Percentiles rank a stretch among this genome's conserved stretches.
Evolutionary conservation across 257 asterid genomes (phyloP).

Genomic region (Cordia subcordata): DNA sequence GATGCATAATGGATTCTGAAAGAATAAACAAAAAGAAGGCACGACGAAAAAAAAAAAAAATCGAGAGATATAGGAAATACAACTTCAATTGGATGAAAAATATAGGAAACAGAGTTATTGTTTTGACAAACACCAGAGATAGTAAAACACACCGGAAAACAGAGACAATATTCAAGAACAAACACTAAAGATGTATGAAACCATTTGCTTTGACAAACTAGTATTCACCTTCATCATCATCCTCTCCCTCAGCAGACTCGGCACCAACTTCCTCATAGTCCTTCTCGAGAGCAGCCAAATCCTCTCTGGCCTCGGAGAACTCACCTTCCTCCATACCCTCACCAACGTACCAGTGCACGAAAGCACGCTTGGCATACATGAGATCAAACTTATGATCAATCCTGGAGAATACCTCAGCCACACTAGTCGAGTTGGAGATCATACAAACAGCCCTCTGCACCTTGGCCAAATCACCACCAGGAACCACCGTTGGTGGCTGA

Average conservation of each 20-base stretch:
- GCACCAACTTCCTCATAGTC: slow-evolving; percentile 22
- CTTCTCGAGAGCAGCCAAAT: slow-evolving; percentile 17
- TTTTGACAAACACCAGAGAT: too few species aligned
- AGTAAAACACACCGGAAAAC: too few species aligned
- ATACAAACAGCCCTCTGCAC: slow-evolving; percentile 17
- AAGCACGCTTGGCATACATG: slow-evolving; percentile 18
- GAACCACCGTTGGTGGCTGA: slow-evolving; percentile 17
- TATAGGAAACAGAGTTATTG: too few species aligned
- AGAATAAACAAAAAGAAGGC: too few species aligned
- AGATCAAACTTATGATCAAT: slow-evolving; percentile 19
- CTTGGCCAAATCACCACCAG: slow-evolving; percentile 18
- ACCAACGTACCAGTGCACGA: slow-evolving; percentile 19
- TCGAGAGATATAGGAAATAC: too few species aligned
- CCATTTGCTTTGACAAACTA: too few species aligned
- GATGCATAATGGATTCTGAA: too few species aligned
- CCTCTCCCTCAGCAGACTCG: slow-evolving; percentile 10
- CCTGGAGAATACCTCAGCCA: slow-evolving; percentile 19
- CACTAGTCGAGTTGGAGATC: slow-evolving; percentile 13
- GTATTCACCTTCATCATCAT: slow-evolving; percentile 7
- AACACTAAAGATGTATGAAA: too few species aligned
- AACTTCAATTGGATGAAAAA: too few species aligned
- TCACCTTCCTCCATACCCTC: slow-evolving; percentile 22
- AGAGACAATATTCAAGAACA: too few species aligned
- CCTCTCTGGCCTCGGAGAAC: slow-evolving; percentile 15
- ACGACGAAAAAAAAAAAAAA: too few species aligned